Evolutionary conservation across 192 early-diverging fungal species (phyloP), one percentile per base, ranked within the genome.

Genomic region (Jimgerdemannia flammicorona): DNA sequence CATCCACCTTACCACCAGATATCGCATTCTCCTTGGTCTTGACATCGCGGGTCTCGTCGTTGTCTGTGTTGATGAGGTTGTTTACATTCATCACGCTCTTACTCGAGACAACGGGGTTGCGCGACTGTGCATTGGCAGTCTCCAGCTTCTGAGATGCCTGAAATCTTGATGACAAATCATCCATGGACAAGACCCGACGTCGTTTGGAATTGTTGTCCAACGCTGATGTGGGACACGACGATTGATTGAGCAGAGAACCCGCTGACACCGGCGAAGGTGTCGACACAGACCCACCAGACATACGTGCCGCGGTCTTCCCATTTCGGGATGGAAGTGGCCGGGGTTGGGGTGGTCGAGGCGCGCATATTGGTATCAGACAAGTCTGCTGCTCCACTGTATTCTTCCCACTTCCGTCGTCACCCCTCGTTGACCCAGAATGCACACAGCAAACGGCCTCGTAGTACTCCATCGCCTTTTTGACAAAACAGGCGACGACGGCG

Each of bases 341-440:
- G 2, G 72, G 64, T 39, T 10, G 44, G 4, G 40, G 20, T 3
- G 49, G 49, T 59, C 63, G 64, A 3, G 66, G 72, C 3, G 72
- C 54, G n/a, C 72, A 73, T 8, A 73, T 73, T 20, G 72, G 72
- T 29, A 73, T 73, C 64, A 73, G 44, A 44, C 72, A 73, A 19
- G 63, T 43, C 40, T 73, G 65, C 40, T 64, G 64, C 29, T 73
- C 72, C 19, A 14, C 49, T 14, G 49, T 14, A 59, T 10, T 14
- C 49, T 59, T 59, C 14, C 49, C 49, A 6, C 0, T 10, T 59
- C 6, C 14, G 14, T 59, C 49, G 49, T 59, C 49, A 59, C 2
- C 49, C 6, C 29, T 29, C 29, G 29, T 29, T 29, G 29, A 29
- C 29, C 14, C 49, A 59, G 49, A 14, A 6, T 59, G 49, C 49